Conservation (phyloP, 78 protist genomes). For the slime mould (Dictyostelium discoideum) region dicty_2.7 NC_007091.3:4419501-4420000, state of each 20-base stretch:
- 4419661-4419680: conserved; percentile 20
- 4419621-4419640: neutral
- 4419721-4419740: conserved; percentile 50
- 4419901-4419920: conserved; percentile 44
- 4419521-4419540: neutral
- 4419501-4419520: conserved; percentile 52
- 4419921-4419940: conserved; percentile 27
- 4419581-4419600: conserved; percentile 27
- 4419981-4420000: neutral
- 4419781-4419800: neutral
- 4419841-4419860: too few relatives aligned
- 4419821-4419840: neutral
- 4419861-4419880: neutral
- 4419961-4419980: conserved; percentile 49
- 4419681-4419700: conserved; percentile 47
- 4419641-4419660: neutral
- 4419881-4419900: conserved; percentile 38
- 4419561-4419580: conserved; percentile 43
- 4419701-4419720: conserved; percentile 59
- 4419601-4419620: neutral
- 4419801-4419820: neutral
- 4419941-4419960: conserved; percentile 56
- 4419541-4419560: neutral
- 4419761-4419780: conserved; percentile 66
- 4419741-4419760: conserved; percentile 44